Conservation (phyloP, 2,329 filamentous ascomycete species). For the Colletotrichum tamarilloi region DNA sequence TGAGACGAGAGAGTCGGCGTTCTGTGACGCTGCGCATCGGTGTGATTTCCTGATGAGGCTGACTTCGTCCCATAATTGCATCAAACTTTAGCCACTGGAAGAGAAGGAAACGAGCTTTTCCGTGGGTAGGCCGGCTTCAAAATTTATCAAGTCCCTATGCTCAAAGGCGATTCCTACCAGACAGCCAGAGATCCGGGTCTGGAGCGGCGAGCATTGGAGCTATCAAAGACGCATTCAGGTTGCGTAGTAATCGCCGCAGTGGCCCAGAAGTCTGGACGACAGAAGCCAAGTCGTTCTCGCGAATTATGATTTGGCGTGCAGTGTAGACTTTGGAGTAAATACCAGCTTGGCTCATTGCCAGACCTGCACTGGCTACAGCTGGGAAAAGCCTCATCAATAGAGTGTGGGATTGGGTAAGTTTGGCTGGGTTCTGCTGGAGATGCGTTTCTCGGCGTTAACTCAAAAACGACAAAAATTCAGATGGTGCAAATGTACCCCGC, state of each 20-base stretch:
- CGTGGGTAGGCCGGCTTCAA: not conserved
- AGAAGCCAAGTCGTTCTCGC: not conserved
- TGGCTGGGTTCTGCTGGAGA: not conserved
- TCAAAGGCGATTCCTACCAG: no score
- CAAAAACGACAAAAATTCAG: not conserved
- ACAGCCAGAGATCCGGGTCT: not conserved
- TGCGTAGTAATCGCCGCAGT: not conserved
- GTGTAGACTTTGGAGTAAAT: not conserved
- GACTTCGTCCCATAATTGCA: conserved; percentile 6
- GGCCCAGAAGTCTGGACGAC: no score
- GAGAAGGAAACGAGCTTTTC: not conserved
- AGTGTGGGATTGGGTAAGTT: not conserved
- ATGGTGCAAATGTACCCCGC: conserved; percentile 21
- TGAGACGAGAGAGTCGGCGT: conserved; percentile 1
- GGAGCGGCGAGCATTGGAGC: not conserved
- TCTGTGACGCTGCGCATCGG: conserved; percentile 9
- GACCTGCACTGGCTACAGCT: not conserved
- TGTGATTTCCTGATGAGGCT: conserved; percentile 11
- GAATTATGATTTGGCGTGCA: not conserved
- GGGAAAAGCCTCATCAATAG: not conserved
- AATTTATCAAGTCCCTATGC: not conserved
- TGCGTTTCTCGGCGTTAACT: conserved; percentile 12
- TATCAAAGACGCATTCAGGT: rapidly evolving
- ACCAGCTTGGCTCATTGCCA: not conserved
- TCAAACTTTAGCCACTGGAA: conserved; percentile 12